These are phyloP conservation scores for Penicillium brevicompactum DNA, from an alignment of 2,329 filamentous ascomycete species.

Conservation along the genomic window DNA sequence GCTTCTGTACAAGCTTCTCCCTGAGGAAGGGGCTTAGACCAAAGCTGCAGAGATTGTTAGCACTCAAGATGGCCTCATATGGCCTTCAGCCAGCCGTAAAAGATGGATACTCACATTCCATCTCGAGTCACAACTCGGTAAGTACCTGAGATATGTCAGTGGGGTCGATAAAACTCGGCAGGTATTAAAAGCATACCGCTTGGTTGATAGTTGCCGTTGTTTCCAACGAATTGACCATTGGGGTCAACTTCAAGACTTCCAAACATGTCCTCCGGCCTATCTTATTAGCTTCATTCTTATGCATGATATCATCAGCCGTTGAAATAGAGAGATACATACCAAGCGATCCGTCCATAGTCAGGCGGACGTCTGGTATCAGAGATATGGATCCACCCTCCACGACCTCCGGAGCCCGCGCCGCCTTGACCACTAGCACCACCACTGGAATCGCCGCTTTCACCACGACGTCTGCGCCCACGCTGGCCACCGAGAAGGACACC, in stretches of 20 bases:
- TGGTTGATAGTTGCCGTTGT: slow-evolving; percentile 60
- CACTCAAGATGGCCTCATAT: slow-evolving; percentile 1
- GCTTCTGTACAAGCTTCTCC: slow-evolving; percentile 51
- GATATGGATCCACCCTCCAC: slow-evolving; percentile 66
- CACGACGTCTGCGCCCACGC: slow-evolving; percentile 36
- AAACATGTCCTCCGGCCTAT: slow-evolving; percentile 65
- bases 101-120: slow-evolving; percentile 53
- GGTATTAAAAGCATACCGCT: slow-evolving; percentile 47
- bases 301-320: too few species aligned
- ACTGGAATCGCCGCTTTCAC: slow-evolving; percentile 48
- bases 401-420: slow-evolving; percentile 58
- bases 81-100: not conserved
- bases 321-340: slow-evolving; percentile 35
- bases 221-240: slow-evolving; percentile 58
- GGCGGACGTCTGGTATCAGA: slow-evolving; percentile 62
- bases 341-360: slow-evolving; percentile 65
- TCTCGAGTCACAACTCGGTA: slow-evolving; percentile 63
- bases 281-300: slow-evolving; percentile 15
- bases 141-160: slow-evolving; percentile 46
- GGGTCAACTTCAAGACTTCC: slow-evolving; percentile 65
- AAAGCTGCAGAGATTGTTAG: slow-evolving; percentile 40
- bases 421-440: slow-evolving; percentile 62
- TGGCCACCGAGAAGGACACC: slow-evolving; percentile 49
- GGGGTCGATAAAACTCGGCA: not conserved
- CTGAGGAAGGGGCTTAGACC: slow-evolving; percentile 53